Conservation (phyloP, 495 filamentous ascomycete genomes). For the Lasiosphaeris hirsuta region DNA sequence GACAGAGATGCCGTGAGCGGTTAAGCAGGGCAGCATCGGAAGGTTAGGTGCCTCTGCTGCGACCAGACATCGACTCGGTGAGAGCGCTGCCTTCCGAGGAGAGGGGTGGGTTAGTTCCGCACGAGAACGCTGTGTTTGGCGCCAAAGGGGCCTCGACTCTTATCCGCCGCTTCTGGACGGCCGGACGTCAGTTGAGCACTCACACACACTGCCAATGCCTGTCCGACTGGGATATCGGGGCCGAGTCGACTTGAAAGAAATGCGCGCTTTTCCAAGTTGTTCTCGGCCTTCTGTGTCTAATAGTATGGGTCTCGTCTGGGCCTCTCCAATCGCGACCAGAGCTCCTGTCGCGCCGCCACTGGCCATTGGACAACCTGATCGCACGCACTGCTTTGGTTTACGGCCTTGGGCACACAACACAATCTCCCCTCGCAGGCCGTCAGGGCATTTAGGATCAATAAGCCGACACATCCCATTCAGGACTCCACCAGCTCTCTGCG, state of each 20-base stretch:
- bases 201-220: conserved; percentile 4
- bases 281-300: background rate
- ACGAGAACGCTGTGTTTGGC: conserved; percentile 3
- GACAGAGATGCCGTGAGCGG: conserved; percentile 13
- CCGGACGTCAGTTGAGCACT: conserved; percentile 3
- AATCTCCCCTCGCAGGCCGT: conserved; percentile 12
- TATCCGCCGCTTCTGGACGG: conserved; percentile 10
- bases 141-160: conserved; percentile 6
- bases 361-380: conserved; percentile 16
- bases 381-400: conserved; percentile 5
- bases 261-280: conserved; percentile 11
- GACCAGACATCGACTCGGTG: background rate
- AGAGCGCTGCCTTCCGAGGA: background rate
- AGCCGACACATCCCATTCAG: conserved; percentile 17
- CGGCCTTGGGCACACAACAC: conserved; percentile 10
- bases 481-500: conserved; percentile 12
- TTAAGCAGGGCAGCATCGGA: conserved; percentile 11
- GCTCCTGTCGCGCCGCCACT: conserved; percentile 2
- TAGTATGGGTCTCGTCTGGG: background rate
- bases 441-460: conserved; percentile 16
- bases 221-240: background rate
- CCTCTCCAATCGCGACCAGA: conserved; percentile 5
- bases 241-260: conserved; percentile 3
- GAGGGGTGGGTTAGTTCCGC: conserved; percentile 3
- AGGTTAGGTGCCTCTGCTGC: background rate